Percentiles rank a stretch among this genome's conserved stretches.
Conservation (phyloP, 2,329 filamentous ascomycete species). For the Fusarium nygamai region DNA sequence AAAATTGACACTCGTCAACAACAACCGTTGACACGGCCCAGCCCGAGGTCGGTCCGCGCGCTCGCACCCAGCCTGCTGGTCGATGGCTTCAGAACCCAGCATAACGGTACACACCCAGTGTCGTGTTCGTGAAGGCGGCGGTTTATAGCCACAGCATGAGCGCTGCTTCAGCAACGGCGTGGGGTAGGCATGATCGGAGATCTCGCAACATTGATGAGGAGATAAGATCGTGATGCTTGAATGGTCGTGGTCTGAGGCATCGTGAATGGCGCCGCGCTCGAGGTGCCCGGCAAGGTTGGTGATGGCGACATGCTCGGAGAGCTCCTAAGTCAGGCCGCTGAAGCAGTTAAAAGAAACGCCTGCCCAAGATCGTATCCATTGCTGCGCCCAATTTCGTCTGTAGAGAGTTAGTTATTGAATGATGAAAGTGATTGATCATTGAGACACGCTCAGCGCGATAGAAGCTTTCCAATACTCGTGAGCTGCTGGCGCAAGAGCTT, state of each 20-base stretch:
- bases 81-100: neutral
- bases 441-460: neutral
- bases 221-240: neutral
- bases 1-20: slow-evolving; percentile 38
- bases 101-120: neutral
- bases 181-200: neutral
- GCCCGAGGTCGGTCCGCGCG: slow-evolving; percentile 29
- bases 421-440: neutral
- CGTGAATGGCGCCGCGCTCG: neutral
- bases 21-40: slow-evolving; percentile 42
- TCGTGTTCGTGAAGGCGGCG: neutral
- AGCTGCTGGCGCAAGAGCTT: neutral
- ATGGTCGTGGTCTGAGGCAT: neutral
- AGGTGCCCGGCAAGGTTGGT: neutral
- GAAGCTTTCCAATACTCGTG: neutral
- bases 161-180: neutral
- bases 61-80: slow-evolving; percentile 12
- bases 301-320: neutral
- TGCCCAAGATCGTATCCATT: no score
- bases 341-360: neutral
- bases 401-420: slow-evolving; percentile 32
- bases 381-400: slow-evolving; percentile 8
- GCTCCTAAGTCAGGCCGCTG: neutral
- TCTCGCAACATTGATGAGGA: neutral
- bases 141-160: neutral